These are phyloP conservation scores for Wilhelminamyces savonicus DNA, from an alignment of 805 yeast species.

Conservation along the genomic window DNA sequence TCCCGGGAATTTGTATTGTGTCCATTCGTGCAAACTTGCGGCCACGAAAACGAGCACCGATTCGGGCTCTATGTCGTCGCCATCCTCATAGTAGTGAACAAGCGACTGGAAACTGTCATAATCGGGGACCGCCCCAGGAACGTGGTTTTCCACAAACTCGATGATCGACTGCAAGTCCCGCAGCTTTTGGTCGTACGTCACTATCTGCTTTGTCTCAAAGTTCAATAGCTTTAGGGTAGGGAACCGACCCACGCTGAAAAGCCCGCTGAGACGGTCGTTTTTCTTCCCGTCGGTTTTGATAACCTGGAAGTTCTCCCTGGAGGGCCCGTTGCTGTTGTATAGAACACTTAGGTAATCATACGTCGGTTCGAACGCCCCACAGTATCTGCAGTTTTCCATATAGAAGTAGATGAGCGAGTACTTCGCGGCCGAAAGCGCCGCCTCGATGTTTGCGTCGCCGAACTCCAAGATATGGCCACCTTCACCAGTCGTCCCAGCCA, in stretches of 20 bases:
- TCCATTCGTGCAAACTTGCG: slow-evolving; percentile 23
- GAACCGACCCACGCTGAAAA: slow-evolving; percentile 37
- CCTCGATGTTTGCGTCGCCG: slow-evolving; percentile 6
- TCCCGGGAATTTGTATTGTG: slow-evolving; percentile 20
- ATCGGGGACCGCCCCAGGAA: slow-evolving; percentile 14
- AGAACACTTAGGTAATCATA: slow-evolving; percentile 36
- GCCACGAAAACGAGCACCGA: slow-evolving; percentile 19
- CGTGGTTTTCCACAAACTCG: slow-evolving; percentile 12
- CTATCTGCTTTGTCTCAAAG: slow-evolving; percentile 33
- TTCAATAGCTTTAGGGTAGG: slow-evolving; percentile 46
- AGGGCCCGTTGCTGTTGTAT: slow-evolving; percentile 26
- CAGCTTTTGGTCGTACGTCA: slow-evolving; percentile 22
- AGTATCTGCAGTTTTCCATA: slow-evolving; percentile 30
- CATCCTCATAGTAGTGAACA: slow-evolving; percentile 7
- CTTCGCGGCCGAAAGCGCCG: slow-evolving; percentile 12
- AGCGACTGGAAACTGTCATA: slow-evolving; percentile 13
- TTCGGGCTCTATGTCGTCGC: slow-evolving; percentile 3
- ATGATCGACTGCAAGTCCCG: slow-evolving; percentile 14
- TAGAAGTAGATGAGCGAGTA: slow-evolving; percentile 44
- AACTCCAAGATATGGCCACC: slow-evolving; percentile 2
- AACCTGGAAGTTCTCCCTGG: slow-evolving; percentile 27
- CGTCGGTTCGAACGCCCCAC: slow-evolving; percentile 25
- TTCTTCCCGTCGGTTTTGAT: slow-evolving; percentile 22
- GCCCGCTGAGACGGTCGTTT: slow-evolving; percentile 24
- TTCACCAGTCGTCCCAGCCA: no score